Base-by-base conservation (phyloP, 2,329 filamentous ascomycete species). In the Sporothrix brasiliensis region DNA sequence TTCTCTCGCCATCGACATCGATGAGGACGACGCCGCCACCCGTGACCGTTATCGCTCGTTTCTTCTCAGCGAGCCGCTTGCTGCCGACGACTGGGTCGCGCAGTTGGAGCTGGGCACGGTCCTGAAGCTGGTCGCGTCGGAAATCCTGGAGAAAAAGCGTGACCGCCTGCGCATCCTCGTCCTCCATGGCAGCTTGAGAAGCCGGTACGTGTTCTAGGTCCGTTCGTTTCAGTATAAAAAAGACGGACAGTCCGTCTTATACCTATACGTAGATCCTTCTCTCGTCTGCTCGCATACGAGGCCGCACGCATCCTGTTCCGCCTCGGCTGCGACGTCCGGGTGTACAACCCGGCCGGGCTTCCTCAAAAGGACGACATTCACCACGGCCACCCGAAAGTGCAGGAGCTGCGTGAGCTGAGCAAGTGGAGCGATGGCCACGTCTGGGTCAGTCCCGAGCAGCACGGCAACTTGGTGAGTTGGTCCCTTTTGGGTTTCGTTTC, bases 371-470 rank as follows among this genome's bases (percentile, higher is more conserved):
- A 91, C 74, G 87, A 89, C 71, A 80, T 82, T 1, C 83, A 86
- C n/a, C 83, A 86, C 70, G 76, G 75, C 4, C 88, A 91, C 73
- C 79, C 82, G 0, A 89, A 88, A 72, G 88, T 91, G 0, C 86
- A 87, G 73, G 89, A 91, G 75, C 81, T 91, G 6, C 83, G 88
- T 3, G 81, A 84, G 9, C 80, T 91, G 0, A 88, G 85, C 73
- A 79, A 77, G 13, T 91, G 88, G 89, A 89, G 86, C 69, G 88
- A 91, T 74, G 89, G 88, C 0, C 89, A 91, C 74, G 74, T 91
- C 19, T 91, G 88, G 89, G 79, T 88, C 11, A 87, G 84, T 10
- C 88, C 88, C 0, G 89, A 91, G 75, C 88, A 91, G 78, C 88
- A 91, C 73, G 89, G 89, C 0, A 89, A 87, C 73, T 74, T 90